These are phyloP conservation scores for Xeromyces bisporus DNA, from an alignment of 495 filamentous ascomycete species.

Conservation along the genomic window DNA sequence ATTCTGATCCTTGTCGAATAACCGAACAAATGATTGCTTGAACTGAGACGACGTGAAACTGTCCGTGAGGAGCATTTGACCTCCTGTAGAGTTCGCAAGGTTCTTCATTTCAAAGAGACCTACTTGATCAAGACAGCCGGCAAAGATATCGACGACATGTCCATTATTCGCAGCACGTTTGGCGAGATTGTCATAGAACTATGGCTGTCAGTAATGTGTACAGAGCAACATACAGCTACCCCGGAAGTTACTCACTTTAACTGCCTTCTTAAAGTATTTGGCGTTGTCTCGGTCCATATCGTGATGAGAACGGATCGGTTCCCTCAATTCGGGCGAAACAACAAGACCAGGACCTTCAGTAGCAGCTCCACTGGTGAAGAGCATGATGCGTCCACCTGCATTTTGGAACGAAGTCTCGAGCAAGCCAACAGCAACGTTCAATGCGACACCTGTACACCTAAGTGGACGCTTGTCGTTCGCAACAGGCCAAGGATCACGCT, in stretches of 20 bases:
- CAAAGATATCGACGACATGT: conserved; percentile 95
- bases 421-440: conserved; percentile 86
- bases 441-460: conserved; percentile 87
- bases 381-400: conserved; percentile 87
- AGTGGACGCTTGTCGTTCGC: conserved; percentile 83
- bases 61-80: conserved; percentile 96
- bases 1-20: conserved; percentile 91
- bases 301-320: conserved; percentile 95
- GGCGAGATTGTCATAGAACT: conserved; percentile 97
- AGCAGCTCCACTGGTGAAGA: conserved; percentile 87
- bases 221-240: not conserved
- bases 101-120: conserved; percentile 98
- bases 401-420: conserved; percentile 93
- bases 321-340: conserved; percentile 89
- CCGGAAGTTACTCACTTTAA: conserved; percentile 49
- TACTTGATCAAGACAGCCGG: conserved; percentile 95
- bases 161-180: conserved; percentile 94
- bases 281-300: conserved; percentile 98
- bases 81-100: conserved; percentile 85
- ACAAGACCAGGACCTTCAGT: conserved; percentile 96
- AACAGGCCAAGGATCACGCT: conserved; percentile 97
- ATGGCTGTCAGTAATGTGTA: conserved; percentile 11
- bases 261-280: conserved; percentile 98
- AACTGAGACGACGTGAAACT: conserved; percentile 99
- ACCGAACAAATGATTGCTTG: conserved; percentile 93